Percentiles rank a stretch among this genome's conserved stretches.
phyloP scores from a whole-genome alignment of 306 rosid genomes.

The Sesbania bispinosa region DNA sequence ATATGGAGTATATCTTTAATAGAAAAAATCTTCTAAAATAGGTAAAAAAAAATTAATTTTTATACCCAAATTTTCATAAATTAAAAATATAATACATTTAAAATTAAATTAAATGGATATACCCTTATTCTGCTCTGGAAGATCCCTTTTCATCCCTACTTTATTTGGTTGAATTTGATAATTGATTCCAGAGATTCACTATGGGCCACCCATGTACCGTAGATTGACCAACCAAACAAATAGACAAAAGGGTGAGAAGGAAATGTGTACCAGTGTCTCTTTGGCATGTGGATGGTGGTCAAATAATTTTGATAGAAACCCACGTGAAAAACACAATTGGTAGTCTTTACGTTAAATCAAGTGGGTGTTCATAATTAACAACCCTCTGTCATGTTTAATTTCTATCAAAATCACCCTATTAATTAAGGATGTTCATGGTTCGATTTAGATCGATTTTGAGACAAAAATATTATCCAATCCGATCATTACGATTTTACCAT shows the following conservation, averaged over 20 bases:
- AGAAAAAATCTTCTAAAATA: too few species aligned
- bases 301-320: background rate
- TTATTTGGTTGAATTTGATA: background rate
- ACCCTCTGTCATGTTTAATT: too few species aligned
- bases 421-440: too few species aligned
- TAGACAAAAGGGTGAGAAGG: background rate
- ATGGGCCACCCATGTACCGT: background rate
- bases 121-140: background rate
- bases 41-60: too few species aligned
- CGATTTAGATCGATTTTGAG: too few species aligned
- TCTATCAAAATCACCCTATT: too few species aligned
- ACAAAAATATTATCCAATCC: too few species aligned
- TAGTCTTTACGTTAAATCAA: too few species aligned
- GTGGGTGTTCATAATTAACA: too few species aligned
- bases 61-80: too few species aligned
- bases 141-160: background rate
- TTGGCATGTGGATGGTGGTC: conserved; percentile 7
- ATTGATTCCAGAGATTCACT: background rate
- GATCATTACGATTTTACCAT: too few species aligned
- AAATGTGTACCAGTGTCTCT: background rate
- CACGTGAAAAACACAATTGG: background rate
- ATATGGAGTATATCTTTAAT: too few species aligned
- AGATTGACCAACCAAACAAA: background rate
- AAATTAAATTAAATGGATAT: background rate
- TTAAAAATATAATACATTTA: background rate